Conservation (phyloP, 2,329 filamentous ascomycete genomes). For the Neoascochyta sp. region DNA sequence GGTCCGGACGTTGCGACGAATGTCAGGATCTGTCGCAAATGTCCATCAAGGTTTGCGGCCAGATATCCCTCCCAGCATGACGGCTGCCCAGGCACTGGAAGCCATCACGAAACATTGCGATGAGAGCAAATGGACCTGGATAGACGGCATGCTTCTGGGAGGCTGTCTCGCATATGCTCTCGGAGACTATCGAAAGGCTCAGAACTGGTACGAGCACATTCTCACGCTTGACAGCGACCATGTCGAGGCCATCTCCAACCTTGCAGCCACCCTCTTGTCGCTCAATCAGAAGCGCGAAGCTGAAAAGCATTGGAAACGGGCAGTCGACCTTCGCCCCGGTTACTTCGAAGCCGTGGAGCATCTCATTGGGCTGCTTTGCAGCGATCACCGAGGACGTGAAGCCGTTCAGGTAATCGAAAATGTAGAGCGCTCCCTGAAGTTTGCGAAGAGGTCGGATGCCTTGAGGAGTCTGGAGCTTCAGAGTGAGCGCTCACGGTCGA, state of each 20-base stretch:
- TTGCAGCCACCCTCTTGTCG: slow-evolving; percentile 83
- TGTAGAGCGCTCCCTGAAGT: slow-evolving; percentile 69
- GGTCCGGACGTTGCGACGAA: slow-evolving; percentile 30
- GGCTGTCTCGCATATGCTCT: slow-evolving; percentile 90
- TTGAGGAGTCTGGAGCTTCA: slow-evolving; percentile 51
- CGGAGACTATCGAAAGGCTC: slow-evolving; percentile 73
- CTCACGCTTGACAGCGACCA: slow-evolving; percentile 61
- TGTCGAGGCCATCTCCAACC: slow-evolving; percentile 89
- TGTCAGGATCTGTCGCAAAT: slow-evolving; percentile 32
- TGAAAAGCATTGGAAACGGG: slow-evolving; percentile 77
- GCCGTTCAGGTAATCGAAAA: slow-evolving; percentile 83
- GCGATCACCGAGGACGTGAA: slow-evolving; percentile 73
- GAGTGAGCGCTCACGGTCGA: slow-evolving; percentile 60
- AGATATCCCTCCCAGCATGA: slow-evolving; percentile 34
- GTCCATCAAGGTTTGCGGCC: slow-evolving; percentile 25
- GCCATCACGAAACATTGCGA: slow-evolving; percentile 36
- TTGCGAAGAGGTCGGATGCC: slow-evolving; percentile 45
- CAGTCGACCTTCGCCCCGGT: slow-evolving; percentile 77
- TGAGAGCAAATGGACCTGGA: slow-evolving; percentile 58
- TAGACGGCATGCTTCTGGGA: slow-evolving; percentile 85
- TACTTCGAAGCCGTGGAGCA: slow-evolving; percentile 96
- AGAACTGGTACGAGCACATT: slow-evolving; percentile 70
- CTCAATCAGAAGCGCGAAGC: slow-evolving; percentile 80
- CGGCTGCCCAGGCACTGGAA: slow-evolving; percentile 36
- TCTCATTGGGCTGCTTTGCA: slow-evolving; percentile 81